phyloP scores from a whole-genome alignment of 805 yeast species.

The Wickerhamomyces canadensis region DNA sequence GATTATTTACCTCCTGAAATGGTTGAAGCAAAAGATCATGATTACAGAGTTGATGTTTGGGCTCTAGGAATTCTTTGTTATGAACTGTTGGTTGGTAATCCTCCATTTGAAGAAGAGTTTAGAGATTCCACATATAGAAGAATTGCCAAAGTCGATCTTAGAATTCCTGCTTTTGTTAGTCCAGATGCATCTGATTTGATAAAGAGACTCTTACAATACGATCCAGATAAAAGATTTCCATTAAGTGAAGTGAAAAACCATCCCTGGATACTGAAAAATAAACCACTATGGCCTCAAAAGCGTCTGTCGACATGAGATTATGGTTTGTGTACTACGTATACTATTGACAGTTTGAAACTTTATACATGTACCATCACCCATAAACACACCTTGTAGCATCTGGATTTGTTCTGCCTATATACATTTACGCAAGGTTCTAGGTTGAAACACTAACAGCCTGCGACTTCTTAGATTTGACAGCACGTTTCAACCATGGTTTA shows the following conservation, averaged over 20 bases:
- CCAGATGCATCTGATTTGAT: conserved; percentile 77
- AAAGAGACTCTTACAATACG: conserved; percentile 52
- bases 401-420: not conserved
- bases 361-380: not conserved
- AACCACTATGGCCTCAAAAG: conserved; percentile 48
- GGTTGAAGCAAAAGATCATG: conserved; percentile 80
- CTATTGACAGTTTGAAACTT: not conserved
- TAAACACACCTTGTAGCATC: not conserved
- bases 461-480: conserved; percentile 32
- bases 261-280: conserved; percentile 77
- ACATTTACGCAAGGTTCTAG: conserved; percentile 2
- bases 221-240: conserved; percentile 60
- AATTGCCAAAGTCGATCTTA: conserved; percentile 71
- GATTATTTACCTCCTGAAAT: conserved; percentile 95
- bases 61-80: conserved; percentile 83
- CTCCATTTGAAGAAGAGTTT: conserved; percentile 86
- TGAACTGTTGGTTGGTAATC: conserved; percentile 81
- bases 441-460: conserved; percentile 31
- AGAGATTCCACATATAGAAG: conserved; percentile 75
- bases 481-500: conserved; percentile 78
- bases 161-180: conserved; percentile 65
- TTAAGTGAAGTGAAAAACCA: conserved; percentile 62
- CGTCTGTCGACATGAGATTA: conserved; percentile 5
- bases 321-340: too few relatives aligned
- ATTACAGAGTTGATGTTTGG: conserved; percentile 82